Conservation (phyloP, 116 monocot species). For the Trichopus zeylanicus region DNA sequence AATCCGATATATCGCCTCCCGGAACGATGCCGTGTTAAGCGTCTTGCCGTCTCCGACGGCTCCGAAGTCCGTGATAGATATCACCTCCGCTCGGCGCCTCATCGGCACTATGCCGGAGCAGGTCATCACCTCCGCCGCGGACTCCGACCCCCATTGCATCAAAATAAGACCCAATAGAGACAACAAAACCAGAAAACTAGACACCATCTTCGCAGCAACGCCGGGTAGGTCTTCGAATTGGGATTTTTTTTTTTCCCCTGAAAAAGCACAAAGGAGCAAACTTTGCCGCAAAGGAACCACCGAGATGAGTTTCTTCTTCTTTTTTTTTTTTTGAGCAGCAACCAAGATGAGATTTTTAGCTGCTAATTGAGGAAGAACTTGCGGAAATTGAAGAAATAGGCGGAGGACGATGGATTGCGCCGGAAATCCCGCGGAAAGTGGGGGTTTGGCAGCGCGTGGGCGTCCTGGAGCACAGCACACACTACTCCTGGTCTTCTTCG, state of each 20-base stretch:
- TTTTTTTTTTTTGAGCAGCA: too few relatives aligned
- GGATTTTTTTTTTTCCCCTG: not conserved
- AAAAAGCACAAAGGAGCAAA: not conserved
- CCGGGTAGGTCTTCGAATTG: not conserved
- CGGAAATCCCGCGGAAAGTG: not conserved
- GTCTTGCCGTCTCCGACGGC: conserved; percentile 53
- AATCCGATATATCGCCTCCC: conserved; percentile 49
- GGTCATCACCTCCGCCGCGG: conserved; percentile 15
- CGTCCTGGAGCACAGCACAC: not conserved
- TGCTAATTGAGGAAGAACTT: not conserved
- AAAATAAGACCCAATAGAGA: not conserved
- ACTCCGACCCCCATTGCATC: not conserved
- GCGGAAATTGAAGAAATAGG: not conserved
- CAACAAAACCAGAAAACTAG: not conserved
- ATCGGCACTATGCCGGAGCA: conserved; percentile 47
- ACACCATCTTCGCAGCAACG: not conserved
- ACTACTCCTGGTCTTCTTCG: not conserved
- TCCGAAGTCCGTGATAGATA: conserved; percentile 49
- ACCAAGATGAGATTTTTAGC: not conserved
- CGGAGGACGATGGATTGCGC: too few relatives aligned
- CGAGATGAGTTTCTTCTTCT: too few relatives aligned
- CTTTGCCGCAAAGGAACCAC: not conserved
- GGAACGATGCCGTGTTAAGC: conserved; percentile 45
- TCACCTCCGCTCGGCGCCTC: conserved; percentile 32
- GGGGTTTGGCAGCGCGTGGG: not conserved